Evolutionary conservation across 345 rosid species (phyloP).

Genomic region (Salix caprea): DNA sequence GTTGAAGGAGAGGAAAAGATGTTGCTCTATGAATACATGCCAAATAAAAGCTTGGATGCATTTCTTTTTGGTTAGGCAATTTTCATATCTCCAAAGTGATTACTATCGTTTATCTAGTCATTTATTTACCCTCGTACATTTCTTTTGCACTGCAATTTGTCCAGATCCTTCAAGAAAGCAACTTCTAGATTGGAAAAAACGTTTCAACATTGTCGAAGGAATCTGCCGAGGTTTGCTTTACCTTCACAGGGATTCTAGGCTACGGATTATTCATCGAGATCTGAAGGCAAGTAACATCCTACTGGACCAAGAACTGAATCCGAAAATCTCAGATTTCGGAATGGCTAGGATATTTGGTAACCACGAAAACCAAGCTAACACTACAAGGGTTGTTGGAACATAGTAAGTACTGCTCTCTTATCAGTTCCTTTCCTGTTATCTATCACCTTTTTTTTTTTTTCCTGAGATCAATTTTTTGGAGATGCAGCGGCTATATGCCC

Average conservation of each 20-base stretch:
- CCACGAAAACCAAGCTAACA: constrained; percentile 21
- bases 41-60: constrained; percentile 33
- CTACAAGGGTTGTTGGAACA: constrained; percentile 26
- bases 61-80: constrained; percentile 7
- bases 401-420: constrained; percentile 8
- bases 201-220: constrained; percentile 18
- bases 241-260: constrained; percentile 29
- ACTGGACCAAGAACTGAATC: constrained; percentile 23
- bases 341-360: constrained; percentile 32
- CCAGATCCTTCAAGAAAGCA: too few relatives aligned
- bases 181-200: constrained; percentile 15
- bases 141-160: not conserved
- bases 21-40: constrained; percentile 36
- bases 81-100: not conserved
- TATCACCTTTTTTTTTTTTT: not conserved
- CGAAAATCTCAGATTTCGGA: constrained; percentile 36
- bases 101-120: constrained; percentile 8
- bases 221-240: constrained; percentile 24
- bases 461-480: not conserved
- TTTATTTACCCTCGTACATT: constrained; percentile 12
- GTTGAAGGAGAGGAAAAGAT: constrained; percentile 33
- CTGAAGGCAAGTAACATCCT: constrained; percentile 31
- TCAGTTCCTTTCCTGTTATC: not conserved
- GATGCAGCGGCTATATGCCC: constrained; percentile 13
- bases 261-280: constrained; percentile 31